Conservation (phyloP, 208 protist species). For the Leishmania braziliensis region DNA sequence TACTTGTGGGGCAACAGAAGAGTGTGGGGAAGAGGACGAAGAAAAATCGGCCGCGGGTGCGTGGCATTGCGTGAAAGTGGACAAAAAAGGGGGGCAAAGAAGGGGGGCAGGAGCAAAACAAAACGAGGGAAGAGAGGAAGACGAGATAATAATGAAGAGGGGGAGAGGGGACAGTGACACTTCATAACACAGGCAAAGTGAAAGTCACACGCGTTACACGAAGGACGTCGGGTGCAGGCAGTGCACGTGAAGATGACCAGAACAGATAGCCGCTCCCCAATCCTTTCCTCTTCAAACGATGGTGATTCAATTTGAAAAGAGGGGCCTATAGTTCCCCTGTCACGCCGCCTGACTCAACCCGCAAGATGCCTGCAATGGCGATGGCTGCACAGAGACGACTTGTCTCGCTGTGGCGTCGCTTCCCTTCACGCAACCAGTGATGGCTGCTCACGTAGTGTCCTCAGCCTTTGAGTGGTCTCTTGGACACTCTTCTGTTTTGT, state of each 20-base stretch:
- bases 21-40: neutral
- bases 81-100: slow-evolving; percentile 2
- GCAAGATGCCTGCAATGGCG: neutral
- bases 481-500: no score
- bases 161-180: neutral
- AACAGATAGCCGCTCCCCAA: neutral
- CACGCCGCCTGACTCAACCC: neutral
- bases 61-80: neutral
- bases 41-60: neutral
- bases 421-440: neutral
- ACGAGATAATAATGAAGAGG: neutral
- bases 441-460: neutral
- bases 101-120: neutral
- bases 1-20: neutral
- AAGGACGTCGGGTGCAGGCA: neutral
- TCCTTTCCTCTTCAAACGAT: neutral
- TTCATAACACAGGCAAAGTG: neutral
- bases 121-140: neutral
- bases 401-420: neutral
- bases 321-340: neutral
- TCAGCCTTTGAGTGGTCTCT: neutral
- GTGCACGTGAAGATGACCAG: neutral
- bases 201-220: neutral
- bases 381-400: neutral
- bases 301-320: neutral